Conservation (phyloP, 371 early-diverging fungal genomes). For the Zopfochytrium polystomum region DNA sequence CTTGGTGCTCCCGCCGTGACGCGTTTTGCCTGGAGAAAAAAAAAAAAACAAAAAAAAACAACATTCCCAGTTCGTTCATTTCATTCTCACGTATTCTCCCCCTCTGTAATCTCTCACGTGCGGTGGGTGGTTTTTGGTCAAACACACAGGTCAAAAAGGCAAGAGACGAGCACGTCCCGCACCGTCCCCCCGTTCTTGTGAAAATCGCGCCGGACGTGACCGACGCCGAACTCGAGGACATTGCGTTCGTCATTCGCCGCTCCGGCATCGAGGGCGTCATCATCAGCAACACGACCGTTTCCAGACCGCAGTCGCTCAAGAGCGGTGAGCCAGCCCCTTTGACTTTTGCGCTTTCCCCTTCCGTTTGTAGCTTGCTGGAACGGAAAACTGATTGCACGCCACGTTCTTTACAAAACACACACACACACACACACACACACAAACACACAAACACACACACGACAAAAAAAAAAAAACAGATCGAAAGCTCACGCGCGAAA, state of each 20-base stretch:
- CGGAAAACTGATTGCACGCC: neutral
- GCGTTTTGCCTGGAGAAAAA: no score
- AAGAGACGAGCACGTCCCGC: constrained; percentile 47
- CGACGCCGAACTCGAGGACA: constrained; percentile 64
- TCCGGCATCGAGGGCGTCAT: constrained; percentile 77
- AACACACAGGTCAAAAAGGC: constrained; percentile 43
- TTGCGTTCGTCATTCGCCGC: constrained; percentile 63
- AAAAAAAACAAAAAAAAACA: no score
- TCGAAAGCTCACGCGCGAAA: constrained; percentile 43
- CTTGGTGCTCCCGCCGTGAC: no score
- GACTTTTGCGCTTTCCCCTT: constrained; percentile 6
- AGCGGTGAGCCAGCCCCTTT: constrained; percentile 38
- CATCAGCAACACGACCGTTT: constrained; percentile 76
- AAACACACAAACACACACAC: no score
- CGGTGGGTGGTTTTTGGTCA: constrained; percentile 19
- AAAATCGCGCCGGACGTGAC: constrained; percentile 82
- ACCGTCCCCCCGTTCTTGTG: constrained; percentile 68
- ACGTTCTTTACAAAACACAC: no score
- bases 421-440: no score
- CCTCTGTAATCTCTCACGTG: neutral
- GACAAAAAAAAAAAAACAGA: no score
- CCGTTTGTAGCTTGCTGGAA: neutral
- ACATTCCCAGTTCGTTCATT: no score
- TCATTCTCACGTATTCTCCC: no score
- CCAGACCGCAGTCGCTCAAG: constrained; percentile 59